Conservation (phyloP, 495 filamentous ascomycete species). For the Sporormia fimetaria region DNA sequence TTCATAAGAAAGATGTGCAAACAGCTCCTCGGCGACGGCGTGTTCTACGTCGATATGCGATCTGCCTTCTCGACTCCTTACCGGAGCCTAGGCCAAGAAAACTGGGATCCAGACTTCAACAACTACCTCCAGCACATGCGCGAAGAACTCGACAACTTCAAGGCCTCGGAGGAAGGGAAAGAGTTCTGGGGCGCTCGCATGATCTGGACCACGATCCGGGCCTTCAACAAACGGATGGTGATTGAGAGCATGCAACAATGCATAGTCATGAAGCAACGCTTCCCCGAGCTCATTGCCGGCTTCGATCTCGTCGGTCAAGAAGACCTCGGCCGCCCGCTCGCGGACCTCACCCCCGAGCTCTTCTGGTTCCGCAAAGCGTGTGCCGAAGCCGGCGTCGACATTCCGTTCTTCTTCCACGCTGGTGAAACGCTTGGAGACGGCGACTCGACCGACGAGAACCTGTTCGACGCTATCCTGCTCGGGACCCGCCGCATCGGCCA, state of each 20-base stretch:
- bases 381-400: constrained; percentile 60
- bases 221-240: constrained; percentile 50
- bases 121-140: constrained; percentile 59
- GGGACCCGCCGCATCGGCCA: constrained; percentile 84
- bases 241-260: constrained; percentile 74
- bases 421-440: constrained; percentile 76
- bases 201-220: constrained; percentile 73
- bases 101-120: constrained; percentile 48
- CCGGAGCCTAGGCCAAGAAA: constrained; percentile 45
- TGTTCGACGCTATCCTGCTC: constrained; percentile 82
- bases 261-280: constrained; percentile 64
- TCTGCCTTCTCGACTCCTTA: constrained; percentile 50
- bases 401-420: constrained; percentile 95
- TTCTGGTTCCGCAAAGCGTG: constrained; percentile 90
- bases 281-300: constrained; percentile 69
- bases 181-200: constrained; percentile 75
- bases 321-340: constrained; percentile 61
- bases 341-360: constrained; percentile 65
- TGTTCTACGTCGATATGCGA: constrained; percentile 67
- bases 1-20: constrained; percentile 58
- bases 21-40: constrained; percentile 60
- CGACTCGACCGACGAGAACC: constrained; percentile 63
- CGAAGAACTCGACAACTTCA: constrained; percentile 71
- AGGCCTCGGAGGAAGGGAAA: constrained; percentile 54
- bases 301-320: constrained; percentile 87